Evolutionary conservation across 495 filamentous ascomycete genomes (phyloP), one percentile per base, ranked within the genome.

Genomic region (Aspergillus carlsbadensis): DNA sequence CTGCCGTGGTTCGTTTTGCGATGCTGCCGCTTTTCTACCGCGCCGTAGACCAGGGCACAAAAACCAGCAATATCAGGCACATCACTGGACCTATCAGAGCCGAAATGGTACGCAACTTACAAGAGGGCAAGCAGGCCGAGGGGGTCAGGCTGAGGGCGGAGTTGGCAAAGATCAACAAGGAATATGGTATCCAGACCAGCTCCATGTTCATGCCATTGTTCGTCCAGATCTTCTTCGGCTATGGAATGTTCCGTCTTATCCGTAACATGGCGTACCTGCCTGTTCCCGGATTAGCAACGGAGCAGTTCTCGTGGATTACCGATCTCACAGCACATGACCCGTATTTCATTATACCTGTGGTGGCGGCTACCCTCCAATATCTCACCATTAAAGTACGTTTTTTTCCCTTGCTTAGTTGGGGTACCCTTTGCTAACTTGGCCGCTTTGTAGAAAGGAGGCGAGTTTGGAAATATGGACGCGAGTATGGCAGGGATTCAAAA

Each of bases 271-370:
- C 85, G 3, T 58, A 68, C 15, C 66, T 98, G 22, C 93, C 94
- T 1, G 89, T 96, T 6, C 92, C 92, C 0, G 88, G 82, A 1
- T 58, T 98, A 52, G 78, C 87, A 52, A 71, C 70, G 8, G 91
- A 88, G 29, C 85, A 89, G 3, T 54, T 84, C 6, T 69, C 80
- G 11, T 98, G 95, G 95, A 81, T 98, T 59, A 70, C 70, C 5
- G 87, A 99, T 64, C 72, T 99, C 52, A 88, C 92, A 1, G 66
- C 88, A 10, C 51, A 81, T 1, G 94, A 99, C 69, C 92, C 95
- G 0, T 82, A 74, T 44, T 89, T 75, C 56, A 71, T 93, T 34
- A 67, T 98, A n/a, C 94, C 94, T 0, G 21, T 83, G 6, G 18
- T 69, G 1, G 75, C 82, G 3, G 75, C 79, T 2, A 54, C 59